These are phyloP conservation scores for Stipa capillata DNA, from an alignment of 176 grass and related monocot species.

Conservation along the genomic window DNA sequence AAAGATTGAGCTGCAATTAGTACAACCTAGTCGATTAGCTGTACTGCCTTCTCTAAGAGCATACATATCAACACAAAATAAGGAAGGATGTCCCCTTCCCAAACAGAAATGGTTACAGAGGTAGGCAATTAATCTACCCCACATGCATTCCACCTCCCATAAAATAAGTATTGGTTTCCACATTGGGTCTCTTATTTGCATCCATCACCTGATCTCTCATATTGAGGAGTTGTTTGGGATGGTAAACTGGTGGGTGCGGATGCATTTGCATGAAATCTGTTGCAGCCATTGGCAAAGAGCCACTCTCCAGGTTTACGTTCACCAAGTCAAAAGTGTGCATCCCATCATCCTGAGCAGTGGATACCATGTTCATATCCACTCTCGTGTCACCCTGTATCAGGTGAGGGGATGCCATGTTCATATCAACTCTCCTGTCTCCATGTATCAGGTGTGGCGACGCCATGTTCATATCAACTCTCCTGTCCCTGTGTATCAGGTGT, in stretches of 20 bases:
- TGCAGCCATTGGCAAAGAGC: conserved; percentile 41
- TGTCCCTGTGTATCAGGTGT: conserved; percentile 27
- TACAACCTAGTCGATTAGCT: conserved; percentile 40
- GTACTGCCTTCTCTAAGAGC: conserved; percentile 41
- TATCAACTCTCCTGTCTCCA: conserved; percentile 36
- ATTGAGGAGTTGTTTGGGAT: conserved; percentile 41
- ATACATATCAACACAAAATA: conserved; percentile 26
- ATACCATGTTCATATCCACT: conserved; percentile 53
- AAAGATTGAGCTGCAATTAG: conserved; percentile 34
- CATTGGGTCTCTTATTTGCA: conserved; percentile 54
- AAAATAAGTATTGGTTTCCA: conserved; percentile 51
- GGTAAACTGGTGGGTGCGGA: conserved; percentile 35
- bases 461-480: conserved; percentile 40
- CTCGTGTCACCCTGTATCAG: conserved; percentile 24
- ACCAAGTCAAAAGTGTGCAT: conserved; percentile 44
- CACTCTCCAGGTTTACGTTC: conserved; percentile 46
- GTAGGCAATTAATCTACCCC: conserved; percentile 30
- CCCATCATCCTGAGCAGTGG: conserved; percentile 39
- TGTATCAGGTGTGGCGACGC: conserved; percentile 32
- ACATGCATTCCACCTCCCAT: conserved; percentile 60
- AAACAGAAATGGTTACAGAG: conserved; percentile 18
- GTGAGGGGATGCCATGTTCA: conserved; percentile 52
- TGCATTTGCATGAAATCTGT: conserved; percentile 71
- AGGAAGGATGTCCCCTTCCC: not conserved
- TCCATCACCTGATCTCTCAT: conserved; percentile 51